phyloP scores from a whole-genome alignment of 805 yeast genomes.

The Alloascoidea hylecoeti region DNA sequence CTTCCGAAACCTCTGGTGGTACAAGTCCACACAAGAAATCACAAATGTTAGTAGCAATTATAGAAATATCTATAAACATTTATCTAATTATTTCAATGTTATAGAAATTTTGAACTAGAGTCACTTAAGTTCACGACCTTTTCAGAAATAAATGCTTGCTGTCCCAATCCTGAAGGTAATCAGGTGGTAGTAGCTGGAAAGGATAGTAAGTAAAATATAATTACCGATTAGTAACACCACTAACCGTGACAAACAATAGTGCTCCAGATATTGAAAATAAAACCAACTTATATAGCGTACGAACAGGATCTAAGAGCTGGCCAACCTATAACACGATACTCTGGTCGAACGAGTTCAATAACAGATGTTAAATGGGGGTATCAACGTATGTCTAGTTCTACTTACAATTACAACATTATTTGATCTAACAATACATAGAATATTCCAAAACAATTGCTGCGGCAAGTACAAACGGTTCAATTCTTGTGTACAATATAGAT shows the following conservation, averaged over 20 bases:
- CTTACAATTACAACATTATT: not conserved
- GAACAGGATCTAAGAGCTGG: conserved; percentile 1
- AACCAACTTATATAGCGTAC: not conserved
- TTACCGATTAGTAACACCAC: not conserved
- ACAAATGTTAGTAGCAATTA: too few relatives aligned
- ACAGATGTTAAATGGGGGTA: not conserved
- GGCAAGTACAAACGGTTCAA: conserved; percentile 12
- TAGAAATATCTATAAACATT: too few relatives aligned
- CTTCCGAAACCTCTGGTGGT: too few relatives aligned
- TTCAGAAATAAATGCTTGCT: not conserved
- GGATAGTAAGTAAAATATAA: not conserved
- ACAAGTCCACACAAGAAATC: too few relatives aligned
- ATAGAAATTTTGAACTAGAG: too few relatives aligned
- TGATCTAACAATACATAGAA: not conserved
- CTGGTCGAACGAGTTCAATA: not conserved
- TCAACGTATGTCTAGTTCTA: conserved; percentile 1
- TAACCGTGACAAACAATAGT: not conserved
- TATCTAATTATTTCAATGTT: too few relatives aligned
- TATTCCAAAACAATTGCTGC: conserved; percentile 17
- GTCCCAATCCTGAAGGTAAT: not conserved
- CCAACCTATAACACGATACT: not conserved
- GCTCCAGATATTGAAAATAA: not conserved
- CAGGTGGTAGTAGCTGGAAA: not conserved
- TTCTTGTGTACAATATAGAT: not conserved
- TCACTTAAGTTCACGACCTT: not conserved